Percentiles rank a stretch among this genome's conserved stretches.
These are phyloP conservation scores for Penicillium chermesinum DNA, from an alignment of 495 filamentous ascomycete genomes.

Conservation along the genomic window DNA sequence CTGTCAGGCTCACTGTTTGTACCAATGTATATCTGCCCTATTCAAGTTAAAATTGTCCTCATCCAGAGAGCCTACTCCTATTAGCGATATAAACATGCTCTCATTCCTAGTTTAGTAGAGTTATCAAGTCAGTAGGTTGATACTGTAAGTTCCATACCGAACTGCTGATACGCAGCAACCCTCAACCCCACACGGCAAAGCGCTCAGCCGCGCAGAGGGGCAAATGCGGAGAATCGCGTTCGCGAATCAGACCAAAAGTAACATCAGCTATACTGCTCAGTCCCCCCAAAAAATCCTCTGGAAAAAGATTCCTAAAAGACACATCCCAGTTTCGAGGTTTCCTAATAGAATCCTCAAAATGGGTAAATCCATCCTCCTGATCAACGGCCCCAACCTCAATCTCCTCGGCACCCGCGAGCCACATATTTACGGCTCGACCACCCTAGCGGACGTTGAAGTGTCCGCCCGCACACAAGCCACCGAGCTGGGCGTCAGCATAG, in stretches of 20 bases:
- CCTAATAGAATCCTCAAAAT: slow-evolving; percentile 19
- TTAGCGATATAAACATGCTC: too few relatives aligned
- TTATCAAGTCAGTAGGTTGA: too few relatives aligned
- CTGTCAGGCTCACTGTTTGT: too few relatives aligned
- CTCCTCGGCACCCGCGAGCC: slow-evolving; percentile 70
- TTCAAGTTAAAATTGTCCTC: too few relatives aligned
- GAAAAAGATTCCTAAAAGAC: too few relatives aligned
- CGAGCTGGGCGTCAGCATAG: slow-evolving; percentile 36
- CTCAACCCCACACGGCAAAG: slow-evolving; percentile 21
- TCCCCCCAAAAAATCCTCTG: background rate
- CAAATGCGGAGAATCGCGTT: slow-evolving; percentile 11
- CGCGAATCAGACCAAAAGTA: slow-evolving; percentile 2
- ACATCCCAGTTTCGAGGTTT: too few relatives aligned
- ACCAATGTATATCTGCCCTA: too few relatives aligned
- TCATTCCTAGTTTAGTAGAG: too few relatives aligned
- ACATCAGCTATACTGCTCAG: background rate
- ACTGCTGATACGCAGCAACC: too few relatives aligned
- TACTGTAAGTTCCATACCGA: too few relatives aligned
- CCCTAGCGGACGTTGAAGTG: slow-evolving; percentile 54
- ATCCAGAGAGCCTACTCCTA: too few relatives aligned
- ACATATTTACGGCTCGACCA: slow-evolving; percentile 61
- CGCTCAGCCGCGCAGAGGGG: slow-evolving; percentile 15
- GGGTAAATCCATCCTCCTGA: slow-evolving; percentile 59
- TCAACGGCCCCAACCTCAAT: slow-evolving; percentile 79
- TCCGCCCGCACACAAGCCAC: slow-evolving; percentile 39